Evolutionary conservation across 2,329 filamentous ascomycete genomes (phyloP).

Genomic region (Teratosphaeria epicoccoides): DNA sequence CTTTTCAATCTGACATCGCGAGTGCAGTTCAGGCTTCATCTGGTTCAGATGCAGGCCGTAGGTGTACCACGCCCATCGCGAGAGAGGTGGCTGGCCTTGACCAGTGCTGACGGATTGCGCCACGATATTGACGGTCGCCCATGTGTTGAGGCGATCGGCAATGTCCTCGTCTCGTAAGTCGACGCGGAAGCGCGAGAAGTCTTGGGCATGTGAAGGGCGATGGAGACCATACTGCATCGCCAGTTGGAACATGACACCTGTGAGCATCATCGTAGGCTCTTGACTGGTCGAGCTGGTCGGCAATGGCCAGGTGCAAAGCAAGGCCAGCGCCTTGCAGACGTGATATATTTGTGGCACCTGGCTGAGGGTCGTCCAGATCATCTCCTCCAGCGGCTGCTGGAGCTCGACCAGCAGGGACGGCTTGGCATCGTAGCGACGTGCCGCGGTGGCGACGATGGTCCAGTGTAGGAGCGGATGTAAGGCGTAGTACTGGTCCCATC

Average conservation of each 20-base stretch:
- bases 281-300: slow-evolving; percentile 71
- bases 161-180: slow-evolving; percentile 71
- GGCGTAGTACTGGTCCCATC: slow-evolving; percentile 52
- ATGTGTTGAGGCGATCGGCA: slow-evolving; percentile 66
- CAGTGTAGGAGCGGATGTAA: slow-evolving; percentile 78
- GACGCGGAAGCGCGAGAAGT: slow-evolving; percentile 58
- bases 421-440: slow-evolving; percentile 57
- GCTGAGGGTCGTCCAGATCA: slow-evolving; percentile 67
- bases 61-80: slow-evolving; percentile 47
- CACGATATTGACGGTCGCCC: slow-evolving; percentile 78
- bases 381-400: slow-evolving; percentile 53
- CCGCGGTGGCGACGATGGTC: slow-evolving; percentile 66
- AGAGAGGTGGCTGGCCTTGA: slow-evolving; percentile 62
- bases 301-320: slow-evolving; percentile 72
- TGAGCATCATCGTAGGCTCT: slow-evolving; percentile 71
- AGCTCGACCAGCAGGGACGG: slow-evolving; percentile 56
- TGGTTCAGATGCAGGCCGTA: slow-evolving; percentile 63
- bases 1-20: slow-evolving; percentile 59
- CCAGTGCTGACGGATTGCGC: slow-evolving; percentile 72
- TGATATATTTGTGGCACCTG: slow-evolving; percentile 70
- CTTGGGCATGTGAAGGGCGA: slow-evolving; percentile 69
- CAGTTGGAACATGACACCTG: slow-evolving; percentile 77
- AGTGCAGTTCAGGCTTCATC: slow-evolving; percentile 51
- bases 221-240: slow-evolving; percentile 76
- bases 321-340: slow-evolving; percentile 68